Conservation (phyloP, 257 asterid species). For the Salvia rosmarinus region DNA sequence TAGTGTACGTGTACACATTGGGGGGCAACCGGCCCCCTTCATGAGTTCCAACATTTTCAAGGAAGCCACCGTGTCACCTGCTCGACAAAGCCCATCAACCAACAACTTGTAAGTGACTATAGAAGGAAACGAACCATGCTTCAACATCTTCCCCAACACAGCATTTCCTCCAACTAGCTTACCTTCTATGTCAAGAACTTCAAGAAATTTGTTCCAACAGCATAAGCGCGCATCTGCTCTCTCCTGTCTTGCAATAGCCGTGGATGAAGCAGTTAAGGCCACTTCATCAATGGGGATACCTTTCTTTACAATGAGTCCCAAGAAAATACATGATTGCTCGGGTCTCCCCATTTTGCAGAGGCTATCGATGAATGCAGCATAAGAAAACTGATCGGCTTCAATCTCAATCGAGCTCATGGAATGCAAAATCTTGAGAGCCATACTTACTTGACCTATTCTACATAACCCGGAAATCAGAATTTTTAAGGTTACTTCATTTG, state of each 20-base stretch:
- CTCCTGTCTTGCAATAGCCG: slow-evolving; percentile 41
- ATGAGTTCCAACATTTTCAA: slow-evolving; percentile 39
- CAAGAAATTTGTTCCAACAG: slow-evolving; percentile 42
- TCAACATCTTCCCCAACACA: slow-evolving; percentile 48
- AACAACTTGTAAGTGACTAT: slow-evolving; percentile 51
- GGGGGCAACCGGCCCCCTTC: slow-evolving; percentile 39
- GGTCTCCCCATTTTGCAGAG: slow-evolving; percentile 40
- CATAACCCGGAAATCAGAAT: slow-evolving; percentile 46
- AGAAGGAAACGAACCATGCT: slow-evolving; percentile 45
- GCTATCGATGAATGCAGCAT: slow-evolving; percentile 46
- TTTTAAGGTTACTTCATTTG: slow-evolving; percentile 49
- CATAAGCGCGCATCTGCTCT: slow-evolving; percentile 24
- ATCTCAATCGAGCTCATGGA: slow-evolving; percentile 42
- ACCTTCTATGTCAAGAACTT: slow-evolving; percentile 39
- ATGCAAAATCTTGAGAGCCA: slow-evolving; percentile 45
- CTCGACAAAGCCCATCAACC: slow-evolving; percentile 41
- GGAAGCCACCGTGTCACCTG: slow-evolving; percentile 34
- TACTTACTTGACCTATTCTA: slow-evolving; percentile 37
- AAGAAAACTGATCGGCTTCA: slow-evolving; percentile 46
- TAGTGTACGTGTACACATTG: slow-evolving; percentile 43
- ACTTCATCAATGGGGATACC: slow-evolving; percentile 50
- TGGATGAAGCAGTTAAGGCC: slow-evolving; percentile 43
- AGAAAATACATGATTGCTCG: slow-evolving; percentile 39
- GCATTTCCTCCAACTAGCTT: slow-evolving; percentile 39
- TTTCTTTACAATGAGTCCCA: slow-evolving; percentile 43